Evolutionary conservation across 2,329 filamentous ascomycete species (phyloP).

Genomic region (Pseudodiploospora longispora): DNA sequence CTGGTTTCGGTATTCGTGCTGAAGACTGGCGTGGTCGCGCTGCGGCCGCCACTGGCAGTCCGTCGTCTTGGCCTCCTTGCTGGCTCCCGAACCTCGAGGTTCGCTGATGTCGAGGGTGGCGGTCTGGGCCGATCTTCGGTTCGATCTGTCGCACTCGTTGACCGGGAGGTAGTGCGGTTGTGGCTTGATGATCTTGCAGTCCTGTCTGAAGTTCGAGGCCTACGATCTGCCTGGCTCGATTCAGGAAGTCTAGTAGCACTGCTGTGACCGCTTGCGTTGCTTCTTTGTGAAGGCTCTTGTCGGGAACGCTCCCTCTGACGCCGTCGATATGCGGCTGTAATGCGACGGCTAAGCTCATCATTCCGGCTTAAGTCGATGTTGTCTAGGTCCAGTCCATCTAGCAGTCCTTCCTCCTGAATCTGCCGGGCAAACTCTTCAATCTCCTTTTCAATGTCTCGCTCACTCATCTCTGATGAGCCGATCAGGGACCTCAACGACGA

Average conservation of each 20-base stretch:
- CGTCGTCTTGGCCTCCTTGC: slow-evolving; percentile 33
- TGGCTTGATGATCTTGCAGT: slow-evolving; percentile 21
- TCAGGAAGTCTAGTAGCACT: slow-evolving; percentile 27
- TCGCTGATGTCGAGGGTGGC: slow-evolving; percentile 27
- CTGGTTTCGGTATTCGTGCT: slow-evolving; percentile 34
- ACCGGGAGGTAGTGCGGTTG: slow-evolving; percentile 36
- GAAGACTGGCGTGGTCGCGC: slow-evolving; percentile 41
- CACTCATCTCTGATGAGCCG: slow-evolving; percentile 68
- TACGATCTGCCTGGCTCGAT: slow-evolving; percentile 14
- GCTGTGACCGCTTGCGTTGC: slow-evolving; percentile 26
- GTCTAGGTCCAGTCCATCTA: slow-evolving; percentile 83
- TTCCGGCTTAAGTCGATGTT: slow-evolving; percentile 78
- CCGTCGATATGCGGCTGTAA: slow-evolving; percentile 79
- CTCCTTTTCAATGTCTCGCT: slow-evolving; percentile 74
- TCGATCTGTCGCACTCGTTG: slow-evolving; percentile 34
- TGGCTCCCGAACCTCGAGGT: slow-evolving; percentile 23
- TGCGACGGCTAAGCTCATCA: slow-evolving; percentile 82
- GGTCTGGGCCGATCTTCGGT: slow-evolving; percentile 44
- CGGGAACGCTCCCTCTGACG: slow-evolving; percentile 59
- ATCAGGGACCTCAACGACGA: slow-evolving; percentile 79
- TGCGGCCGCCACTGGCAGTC: slow-evolving; percentile 47
- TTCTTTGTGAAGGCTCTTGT: slow-evolving; percentile 37
- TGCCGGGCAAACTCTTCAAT: slow-evolving; percentile 86
- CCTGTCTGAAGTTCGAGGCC: slow-evolving; percentile 19
- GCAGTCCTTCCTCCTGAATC: slow-evolving; percentile 76